Base-by-base conservation (phyloP, 1,284 basidiomycete species). In the Boletellus sp. region DNA sequence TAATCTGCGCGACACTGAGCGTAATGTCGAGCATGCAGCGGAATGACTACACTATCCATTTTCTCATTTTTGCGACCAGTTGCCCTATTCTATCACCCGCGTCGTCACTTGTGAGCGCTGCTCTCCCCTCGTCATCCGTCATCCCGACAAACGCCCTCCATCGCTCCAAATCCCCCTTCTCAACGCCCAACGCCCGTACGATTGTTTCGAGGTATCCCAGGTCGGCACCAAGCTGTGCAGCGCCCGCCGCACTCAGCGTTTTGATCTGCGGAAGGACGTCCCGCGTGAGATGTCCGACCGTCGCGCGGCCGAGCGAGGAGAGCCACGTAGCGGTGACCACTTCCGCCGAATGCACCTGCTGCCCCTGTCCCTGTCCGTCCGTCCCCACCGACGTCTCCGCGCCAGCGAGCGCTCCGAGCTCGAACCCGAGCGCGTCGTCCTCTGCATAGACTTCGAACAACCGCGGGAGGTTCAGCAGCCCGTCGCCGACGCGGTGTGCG, bases 361-460 rank as follows among this genome's bases (percentile, higher is more conserved):
- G 26, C 10, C 26, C 26, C 10, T 67, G 67, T 56, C 79, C 77
- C 26, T 28, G 11, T 43, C 52, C 32, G 16, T 15, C 12, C 43
- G 50, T 13, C 39, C 15, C 22, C 43, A 8, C 37, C 35, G 11
- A 4, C 37, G 6, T 19, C 15, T 38, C 56, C 8, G 2, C 30
- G 26, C 39, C 49, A n/a, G 12, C 48, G 24, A 68, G 37, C 35
- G 39, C 76, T n/a, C 86, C 69, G 16, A 82, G 71, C n/a, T 89
- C 91, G 70, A 93, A 96, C 1, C 85, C 83, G n/a, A 97, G 78
- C 11, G 91, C 91, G 58, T 91, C 89, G 67, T 97, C 94, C 49
- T 91, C 87, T 5, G 90, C 92, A 64, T 97, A 95, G 16, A 94
- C 89, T 67, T 98, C 95, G 66, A 99, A 96, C 19, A 98, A 74